phyloP scores from a whole-genome alignment of 495 filamentous ascomycete genomes.

The Tricharina praecox region DNA sequence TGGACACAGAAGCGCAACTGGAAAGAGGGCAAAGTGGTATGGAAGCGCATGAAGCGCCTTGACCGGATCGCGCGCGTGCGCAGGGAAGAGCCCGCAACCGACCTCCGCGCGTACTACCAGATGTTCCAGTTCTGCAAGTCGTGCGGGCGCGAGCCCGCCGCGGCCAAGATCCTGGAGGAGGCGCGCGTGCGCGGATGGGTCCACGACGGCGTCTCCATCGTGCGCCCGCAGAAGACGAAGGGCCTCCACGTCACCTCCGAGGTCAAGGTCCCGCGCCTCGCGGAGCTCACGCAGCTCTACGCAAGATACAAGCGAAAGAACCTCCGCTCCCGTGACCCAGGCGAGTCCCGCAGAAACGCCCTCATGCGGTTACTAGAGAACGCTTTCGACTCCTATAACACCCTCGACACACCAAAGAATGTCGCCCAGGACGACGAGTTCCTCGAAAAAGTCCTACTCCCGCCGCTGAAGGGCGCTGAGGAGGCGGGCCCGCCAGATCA shows the following conservation, averaged over 20 bases:
- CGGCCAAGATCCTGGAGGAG: slow-evolving; percentile 4
- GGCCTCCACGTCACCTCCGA: slow-evolving; percentile 7
- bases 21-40: slow-evolving; percentile 11
- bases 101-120: slow-evolving; percentile 16
- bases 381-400: background rate
- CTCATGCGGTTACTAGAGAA: background rate
- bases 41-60: background rate
- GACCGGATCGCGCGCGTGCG: background rate
- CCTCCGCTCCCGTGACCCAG: background rate
- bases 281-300: slow-evolving; percentile 1
- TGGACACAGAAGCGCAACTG: slow-evolving; percentile 17
- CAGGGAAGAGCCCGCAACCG: background rate
- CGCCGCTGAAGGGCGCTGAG: background rate
- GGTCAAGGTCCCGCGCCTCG: slow-evolving; percentile 3
- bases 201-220: background rate
- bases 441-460: background rate
- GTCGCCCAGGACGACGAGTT: background rate
- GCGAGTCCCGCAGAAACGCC: background rate
- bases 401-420: background rate
- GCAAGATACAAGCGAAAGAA: background rate
- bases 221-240: slow-evolving; percentile 16
- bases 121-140: slow-evolving; percentile 15
- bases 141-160: slow-evolving; percentile 7
- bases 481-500: background rate
- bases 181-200: slow-evolving; percentile 11